A percentile compares a stretch with the other conserved stretches of the same genome.
Conservation (phyloP, 1,139 yeast species). For the Yamadazyma epiphylla region DNA sequence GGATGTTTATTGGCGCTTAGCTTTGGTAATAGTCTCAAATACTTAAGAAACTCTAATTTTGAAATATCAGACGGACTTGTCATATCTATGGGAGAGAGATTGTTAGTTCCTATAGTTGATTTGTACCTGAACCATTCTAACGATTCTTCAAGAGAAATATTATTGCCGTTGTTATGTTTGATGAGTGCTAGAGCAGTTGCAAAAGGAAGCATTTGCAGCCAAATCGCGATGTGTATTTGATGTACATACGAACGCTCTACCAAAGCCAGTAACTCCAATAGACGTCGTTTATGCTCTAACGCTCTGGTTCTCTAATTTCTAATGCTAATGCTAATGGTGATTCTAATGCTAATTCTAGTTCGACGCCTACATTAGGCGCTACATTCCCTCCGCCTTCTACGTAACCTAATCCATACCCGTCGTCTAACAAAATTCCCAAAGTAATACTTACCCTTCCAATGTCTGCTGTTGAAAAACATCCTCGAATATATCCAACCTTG, state of each 20-base stretch:
- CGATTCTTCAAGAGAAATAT: neutral
- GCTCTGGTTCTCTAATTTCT: too few relatives aligned
- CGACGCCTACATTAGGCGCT: too few relatives aligned
- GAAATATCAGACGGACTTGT: too few relatives aligned
- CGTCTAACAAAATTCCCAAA: slow-evolving; percentile 56
- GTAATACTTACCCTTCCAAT: slow-evolving; percentile 61
- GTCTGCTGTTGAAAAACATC: slow-evolving; percentile 38
- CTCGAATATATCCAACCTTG: slow-evolving; percentile 73
- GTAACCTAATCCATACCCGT: slow-evolving; percentile 54
- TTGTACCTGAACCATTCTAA: neutral
- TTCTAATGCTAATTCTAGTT: too few relatives aligned
- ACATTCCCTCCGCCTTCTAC: slow-evolving; percentile 7
- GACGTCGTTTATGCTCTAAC: neutral
- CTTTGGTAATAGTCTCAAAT: too few relatives aligned
- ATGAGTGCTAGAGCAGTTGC: neutral
- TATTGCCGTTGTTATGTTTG: neutral
- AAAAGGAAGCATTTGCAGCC: neutral
- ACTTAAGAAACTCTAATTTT: too few relatives aligned
- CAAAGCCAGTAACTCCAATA: neutral
- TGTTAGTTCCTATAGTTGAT: neutral
- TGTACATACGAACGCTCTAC: too few relatives aligned
- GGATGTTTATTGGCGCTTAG: too few relatives aligned
- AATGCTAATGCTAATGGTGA: too few relatives aligned
- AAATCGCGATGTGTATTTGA: neutral
- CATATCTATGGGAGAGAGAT: too few relatives aligned